Conservation (phyloP, 495 filamentous ascomycete species). For the Aspergillus homomorphus region DNA sequence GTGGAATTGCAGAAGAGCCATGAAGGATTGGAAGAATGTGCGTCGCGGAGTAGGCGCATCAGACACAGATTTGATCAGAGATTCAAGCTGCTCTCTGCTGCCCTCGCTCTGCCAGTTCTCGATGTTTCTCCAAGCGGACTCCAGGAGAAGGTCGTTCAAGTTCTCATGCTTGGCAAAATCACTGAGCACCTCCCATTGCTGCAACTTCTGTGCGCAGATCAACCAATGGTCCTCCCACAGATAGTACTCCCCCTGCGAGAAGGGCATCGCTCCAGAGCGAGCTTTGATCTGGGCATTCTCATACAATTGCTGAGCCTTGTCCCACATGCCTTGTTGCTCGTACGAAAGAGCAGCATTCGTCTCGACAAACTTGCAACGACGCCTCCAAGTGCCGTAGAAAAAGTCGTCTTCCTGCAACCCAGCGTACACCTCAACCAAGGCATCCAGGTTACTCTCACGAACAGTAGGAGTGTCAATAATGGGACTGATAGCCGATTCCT, state of each 20-base stretch:
- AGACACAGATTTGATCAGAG: constrained; percentile 89
- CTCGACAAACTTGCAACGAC: constrained; percentile 91
- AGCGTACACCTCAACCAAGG: constrained; percentile 85
- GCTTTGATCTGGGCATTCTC: constrained; percentile 96
- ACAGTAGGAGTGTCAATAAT: constrained; percentile 78
- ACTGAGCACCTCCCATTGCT: constrained; percentile 95
- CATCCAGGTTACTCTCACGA: constrained; percentile 91
- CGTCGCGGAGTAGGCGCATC: constrained; percentile 93
- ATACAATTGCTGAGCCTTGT: constrained; percentile 93
- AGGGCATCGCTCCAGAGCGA: constrained; percentile 84
- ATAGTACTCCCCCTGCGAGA: constrained; percentile 96
- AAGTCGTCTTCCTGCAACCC: constrained; percentile 90
- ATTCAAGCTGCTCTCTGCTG: constrained; percentile 83
- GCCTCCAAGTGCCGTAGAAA: constrained; percentile 96
- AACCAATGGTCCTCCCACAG: constrained; percentile 99
- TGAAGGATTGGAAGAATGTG: constrained; percentile 96
- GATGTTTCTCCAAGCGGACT: constrained; percentile 89
- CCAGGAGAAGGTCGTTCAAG: constrained; percentile 92
- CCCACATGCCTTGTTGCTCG: constrained; percentile 99
- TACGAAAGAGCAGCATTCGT: constrained; percentile 96
- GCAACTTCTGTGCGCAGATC: constrained; percentile 92
- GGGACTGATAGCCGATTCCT: constrained; percentile 78
- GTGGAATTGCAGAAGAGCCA: constrained; percentile 89
- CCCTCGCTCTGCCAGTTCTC: constrained; percentile 87
- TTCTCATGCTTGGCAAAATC: constrained; percentile 99